Evolutionary conservation across 2,329 filamentous ascomycete species (phyloP).

Genomic region (Trichophyton equinum): DNA sequence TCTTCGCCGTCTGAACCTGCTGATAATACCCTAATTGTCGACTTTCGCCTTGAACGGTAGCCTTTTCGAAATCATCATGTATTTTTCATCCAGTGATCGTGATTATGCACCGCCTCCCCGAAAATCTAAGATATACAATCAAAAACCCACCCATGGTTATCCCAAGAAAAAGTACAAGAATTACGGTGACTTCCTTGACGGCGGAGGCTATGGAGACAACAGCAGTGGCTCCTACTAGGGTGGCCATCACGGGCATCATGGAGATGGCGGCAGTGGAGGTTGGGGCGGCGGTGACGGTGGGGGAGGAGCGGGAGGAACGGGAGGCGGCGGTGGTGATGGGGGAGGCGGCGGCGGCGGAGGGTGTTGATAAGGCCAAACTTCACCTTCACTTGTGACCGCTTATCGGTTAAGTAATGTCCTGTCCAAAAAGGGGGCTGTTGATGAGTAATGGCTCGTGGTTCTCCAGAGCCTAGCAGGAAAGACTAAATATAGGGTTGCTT

Average conservation of each 20-base stretch:
- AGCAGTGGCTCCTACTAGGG: too few relatives aligned
- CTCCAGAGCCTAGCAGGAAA: too few relatives aligned
- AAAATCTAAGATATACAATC: not conserved
- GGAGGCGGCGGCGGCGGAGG: not conserved
- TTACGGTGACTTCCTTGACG: not conserved
- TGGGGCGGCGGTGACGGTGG: conserved; percentile 13
- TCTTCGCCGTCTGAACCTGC: too few relatives aligned
- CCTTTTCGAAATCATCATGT: not conserved
- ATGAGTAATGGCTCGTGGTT: too few relatives aligned
- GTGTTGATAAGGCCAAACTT: not conserved
- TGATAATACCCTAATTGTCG: not conserved
- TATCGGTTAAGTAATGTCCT: not conserved
- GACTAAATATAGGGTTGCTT: too few relatives aligned
- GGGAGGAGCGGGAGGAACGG: conserved; percentile 2
- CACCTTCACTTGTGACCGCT: not conserved
- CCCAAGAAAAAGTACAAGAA: not conserved
- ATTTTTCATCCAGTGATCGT: not conserved
- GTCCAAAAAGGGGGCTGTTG: not conserved
- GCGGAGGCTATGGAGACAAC: not conserved
- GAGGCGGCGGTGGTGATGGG: conserved; percentile 15
- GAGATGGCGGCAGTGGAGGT: not conserved
- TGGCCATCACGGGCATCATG: too few relatives aligned
- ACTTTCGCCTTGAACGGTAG: not conserved
- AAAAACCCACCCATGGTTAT: not conserved
- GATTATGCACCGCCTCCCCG: not conserved